Base-by-base conservation (phyloP, 1,139 yeast species). In the Debaryomyces singareniensis region DNA sequence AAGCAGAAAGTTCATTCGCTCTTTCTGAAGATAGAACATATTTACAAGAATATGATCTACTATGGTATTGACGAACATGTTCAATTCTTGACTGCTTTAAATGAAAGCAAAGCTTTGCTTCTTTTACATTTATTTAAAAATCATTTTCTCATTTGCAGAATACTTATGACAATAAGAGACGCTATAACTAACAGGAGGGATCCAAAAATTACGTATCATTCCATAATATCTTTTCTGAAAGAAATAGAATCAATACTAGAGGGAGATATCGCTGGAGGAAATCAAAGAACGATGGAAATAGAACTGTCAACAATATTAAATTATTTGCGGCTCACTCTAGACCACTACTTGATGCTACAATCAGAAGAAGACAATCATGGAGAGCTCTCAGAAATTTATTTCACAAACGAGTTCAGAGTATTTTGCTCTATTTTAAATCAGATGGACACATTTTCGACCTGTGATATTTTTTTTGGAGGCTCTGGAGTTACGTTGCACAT, bases 401-500 rank as follows among this genome's bases (percentile, higher is more conserved):
- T 18, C n/a, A n/a, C n/a, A 7, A 18, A 18, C 21, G 9, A 18
- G 21, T 18, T 18, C n/a, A n/a, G 7, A 7, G n/a, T 7, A 7
- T 18, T 18, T 18, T 7, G 21, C n/a, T 7, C 7, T 7, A 7
- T 7, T n/a, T 18, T 18, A n/a, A 7, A n/a, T 18, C 9, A 18
- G 9, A 18, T 18, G n/a, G 21, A 18, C n/a, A 7, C 9, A 7
- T n/a, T 7, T 7, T 7, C n/a, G 7, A n/a, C 7, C 21, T 18
- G 9, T n/a, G n/a, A n/a, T n/a, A n/a, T 18, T 7, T 55, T 18
- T 18, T 18, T 18, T n/a, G 21, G n/a, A n/a, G 42, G 41, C 24
- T 39, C 49, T 3, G 58, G 49, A 23, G 61, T 59, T 33, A 37
- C 58, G 4, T 37, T 53, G 20, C 48, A 47, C 33, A 49, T 58